A percentile compares a stretch with the other conserved stretches of the same genome.
phyloP scores from a whole-genome alignment of 2,329 filamentous ascomycete genomes.

The Aspergillus sp. region DNA sequence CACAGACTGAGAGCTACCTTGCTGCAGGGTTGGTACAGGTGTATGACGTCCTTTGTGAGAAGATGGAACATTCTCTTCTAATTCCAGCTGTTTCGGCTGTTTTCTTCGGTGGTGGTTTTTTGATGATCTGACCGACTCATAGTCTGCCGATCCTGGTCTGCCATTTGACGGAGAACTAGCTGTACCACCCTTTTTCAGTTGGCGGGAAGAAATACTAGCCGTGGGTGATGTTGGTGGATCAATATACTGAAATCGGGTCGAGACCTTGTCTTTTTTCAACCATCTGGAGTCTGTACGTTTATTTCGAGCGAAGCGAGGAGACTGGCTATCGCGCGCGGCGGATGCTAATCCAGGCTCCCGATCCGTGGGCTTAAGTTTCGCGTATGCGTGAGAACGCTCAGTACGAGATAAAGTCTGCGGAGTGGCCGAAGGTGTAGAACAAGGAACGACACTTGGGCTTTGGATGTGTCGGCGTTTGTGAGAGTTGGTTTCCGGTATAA shows the following conservation, averaged over 20 bases:
- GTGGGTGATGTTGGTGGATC: slow-evolving; percentile 41
- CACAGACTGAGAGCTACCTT: background rate
- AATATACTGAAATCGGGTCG: slow-evolving; percentile 28
- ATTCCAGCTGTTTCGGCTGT: background rate
- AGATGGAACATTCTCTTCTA: background rate
- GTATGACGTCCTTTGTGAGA: background rate
- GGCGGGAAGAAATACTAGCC: slow-evolving; percentile 22
- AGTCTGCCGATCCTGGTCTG: background rate
- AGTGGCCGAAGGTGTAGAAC: background rate
- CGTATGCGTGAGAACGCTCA: background rate
- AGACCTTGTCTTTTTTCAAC: slow-evolving; percentile 31
- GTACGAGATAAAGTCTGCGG: background rate
- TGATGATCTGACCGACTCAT: background rate
- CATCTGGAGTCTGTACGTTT: slow-evolving; percentile 19
- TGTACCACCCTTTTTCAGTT: slow-evolving; percentile 14
- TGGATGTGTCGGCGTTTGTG: slow-evolving; percentile 21
- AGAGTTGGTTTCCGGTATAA: slow-evolving; percentile 30
- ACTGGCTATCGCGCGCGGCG: background rate
- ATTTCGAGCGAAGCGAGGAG: background rate
- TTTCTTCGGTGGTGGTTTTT: background rate
- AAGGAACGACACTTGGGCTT: slow-evolving; percentile 9
- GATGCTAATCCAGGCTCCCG: background rate
- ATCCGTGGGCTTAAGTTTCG: background rate
- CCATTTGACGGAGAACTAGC: background rate
- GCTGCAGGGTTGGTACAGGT: background rate